Conservation (phyloP, 192 early-diverging fungal species). For the Coemansia sp. region DNA sequence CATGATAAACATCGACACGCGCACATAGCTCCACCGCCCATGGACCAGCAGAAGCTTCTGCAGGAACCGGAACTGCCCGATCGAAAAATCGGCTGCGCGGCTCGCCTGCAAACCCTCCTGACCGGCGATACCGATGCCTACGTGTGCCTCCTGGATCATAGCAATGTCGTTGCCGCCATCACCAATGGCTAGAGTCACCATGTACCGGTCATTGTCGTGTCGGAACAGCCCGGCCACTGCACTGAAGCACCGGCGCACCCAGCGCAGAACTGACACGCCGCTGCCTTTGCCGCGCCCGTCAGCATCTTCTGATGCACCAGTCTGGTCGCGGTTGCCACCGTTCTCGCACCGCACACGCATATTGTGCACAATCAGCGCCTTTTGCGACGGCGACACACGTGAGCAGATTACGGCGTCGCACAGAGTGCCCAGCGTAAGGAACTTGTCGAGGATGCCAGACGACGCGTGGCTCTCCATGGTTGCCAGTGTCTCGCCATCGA, state of each 20-base stretch:
- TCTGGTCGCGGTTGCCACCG: constrained; percentile 1
- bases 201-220: constrained; percentile 44
- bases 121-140: constrained; percentile 90
- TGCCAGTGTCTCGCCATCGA: constrained; percentile 86
- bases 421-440: constrained; percentile 71
- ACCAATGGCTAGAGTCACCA: constrained; percentile 77
- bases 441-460: constrained; percentile 54
- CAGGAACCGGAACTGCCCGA: constrained; percentile 86
- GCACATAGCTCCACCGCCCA: constrained; percentile 84
- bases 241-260: background rate
- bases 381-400: constrained; percentile 86
- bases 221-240: constrained; percentile 10
- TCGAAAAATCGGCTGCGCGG: constrained; percentile 83
- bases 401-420: constrained; percentile 87
- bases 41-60: constrained; percentile 80
- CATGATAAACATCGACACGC: constrained; percentile 74
- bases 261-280: background rate
- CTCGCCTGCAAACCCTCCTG: constrained; percentile 86
- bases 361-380: constrained; percentile 78
- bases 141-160: constrained; percentile 93
- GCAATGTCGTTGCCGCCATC: constrained; percentile 95
- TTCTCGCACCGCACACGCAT: constrained; percentile 56
- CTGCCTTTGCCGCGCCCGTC: background rate
- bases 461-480: constrained; percentile 47
- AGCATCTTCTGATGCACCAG: background rate